Base-by-base conservation (phyloP, 1,139 yeast genomes). In the Scheffersomyces cryptocercus region DNA sequence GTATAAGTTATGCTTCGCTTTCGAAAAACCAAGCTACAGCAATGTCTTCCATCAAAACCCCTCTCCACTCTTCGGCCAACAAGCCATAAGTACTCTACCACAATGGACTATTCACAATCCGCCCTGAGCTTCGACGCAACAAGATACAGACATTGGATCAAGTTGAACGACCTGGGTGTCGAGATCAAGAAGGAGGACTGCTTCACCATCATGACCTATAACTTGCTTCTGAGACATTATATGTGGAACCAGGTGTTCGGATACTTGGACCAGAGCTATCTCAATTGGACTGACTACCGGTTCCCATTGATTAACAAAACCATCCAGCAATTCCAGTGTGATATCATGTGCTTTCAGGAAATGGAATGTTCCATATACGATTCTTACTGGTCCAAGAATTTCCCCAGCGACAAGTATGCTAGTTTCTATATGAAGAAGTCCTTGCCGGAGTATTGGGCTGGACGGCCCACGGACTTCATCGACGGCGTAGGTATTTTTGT, bases 341-440 rank as follows among this genome's bases (percentile, higher is more conserved):
- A 81, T 53, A 73, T 81, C 12, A 76, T 81, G 79, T 81, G 85
- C 52, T 71, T 81, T 50, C 85, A 81, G 54, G 85, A 81, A 59
- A 67, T 81, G 75, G 84, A 82, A 37, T 63, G 65, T 29, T 62
- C 62, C 20, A 66, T 77, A n/a, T 81, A 78, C 50, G 47, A 65
- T 11, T 56, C 61, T 6, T 65, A 62, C 41, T 81, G 85, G 85
- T 56, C 64, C 38, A 32, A 48, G 11, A 34, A 46, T 14, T 59
- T 62, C 45, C 65, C 64, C 3, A 46, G 53, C 2, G 52, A 61
- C 1, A 63, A 70, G 8, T 81, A 71, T 54, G 70, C 68, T 3
- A 73, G 82, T 3, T 53, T 67, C n/a, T 81, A 68, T 51, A 66
- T 73, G 14, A 67, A 70, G 42, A 81, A 81, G 54, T 68, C 75